Conservation (phyloP, 768 basidiomycete species). For the Mycena rosella region DNA sequence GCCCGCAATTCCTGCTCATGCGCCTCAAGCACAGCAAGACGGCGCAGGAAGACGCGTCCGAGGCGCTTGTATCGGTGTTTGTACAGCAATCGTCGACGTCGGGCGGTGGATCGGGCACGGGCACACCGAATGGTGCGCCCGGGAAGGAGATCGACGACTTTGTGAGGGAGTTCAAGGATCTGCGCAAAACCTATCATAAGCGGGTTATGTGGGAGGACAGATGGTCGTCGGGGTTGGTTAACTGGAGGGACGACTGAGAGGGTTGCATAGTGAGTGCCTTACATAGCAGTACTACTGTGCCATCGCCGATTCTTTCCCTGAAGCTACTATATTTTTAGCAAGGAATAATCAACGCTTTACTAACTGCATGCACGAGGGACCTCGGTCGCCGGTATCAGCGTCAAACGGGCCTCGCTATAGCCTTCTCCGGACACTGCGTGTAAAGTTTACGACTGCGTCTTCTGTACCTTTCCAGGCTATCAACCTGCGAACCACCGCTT, state of each 20-base stretch:
- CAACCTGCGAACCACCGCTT: background rate
- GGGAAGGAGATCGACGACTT: slow-evolving; percentile 86
- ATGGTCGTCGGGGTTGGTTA: slow-evolving; percentile 88
- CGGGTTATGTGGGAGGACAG: slow-evolving; percentile 90
- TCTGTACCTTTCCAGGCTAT: background rate
- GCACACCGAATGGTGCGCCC: slow-evolving; percentile 48
- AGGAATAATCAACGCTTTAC: background rate
- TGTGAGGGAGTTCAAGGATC: slow-evolving; percentile 87
- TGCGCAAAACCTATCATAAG: slow-evolving; percentile 93
- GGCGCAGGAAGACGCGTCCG: slow-evolving; percentile 91
- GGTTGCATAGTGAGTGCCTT: slow-evolving; percentile 16
- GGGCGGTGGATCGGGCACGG: slow-evolving; percentile 38
- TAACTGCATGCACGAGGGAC: no score
- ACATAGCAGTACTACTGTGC: background rate
- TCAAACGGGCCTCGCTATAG: no score
- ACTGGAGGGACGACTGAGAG: slow-evolving; percentile 79
- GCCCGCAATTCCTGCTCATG: slow-evolving; percentile 89
- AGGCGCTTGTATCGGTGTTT: slow-evolving; percentile 86
- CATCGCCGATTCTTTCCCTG: background rate
- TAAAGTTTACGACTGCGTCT: background rate
- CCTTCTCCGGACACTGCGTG: background rate
- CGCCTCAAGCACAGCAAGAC: slow-evolving; percentile 90
- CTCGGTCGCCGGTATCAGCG: no score
- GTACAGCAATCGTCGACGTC: slow-evolving; percentile 64
- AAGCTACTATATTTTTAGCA: slow-evolving; percentile 25